These are phyloP conservation scores for Mycena sanguinolenta DNA, from an alignment of 768 basidiomycete genomes.

Conservation along the genomic window DNA sequence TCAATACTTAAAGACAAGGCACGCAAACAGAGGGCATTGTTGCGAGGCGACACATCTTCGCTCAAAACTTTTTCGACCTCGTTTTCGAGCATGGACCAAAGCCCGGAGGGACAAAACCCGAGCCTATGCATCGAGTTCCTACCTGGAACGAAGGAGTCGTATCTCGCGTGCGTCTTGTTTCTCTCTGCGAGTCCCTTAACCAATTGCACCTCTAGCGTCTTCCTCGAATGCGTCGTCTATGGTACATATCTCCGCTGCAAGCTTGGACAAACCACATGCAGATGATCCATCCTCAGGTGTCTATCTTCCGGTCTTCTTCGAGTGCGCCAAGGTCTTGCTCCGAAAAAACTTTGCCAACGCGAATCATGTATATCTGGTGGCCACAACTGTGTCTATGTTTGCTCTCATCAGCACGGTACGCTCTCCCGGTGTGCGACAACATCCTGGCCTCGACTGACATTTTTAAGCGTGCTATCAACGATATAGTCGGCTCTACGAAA, in stretches of 20 bases:
- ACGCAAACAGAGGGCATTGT: no score
- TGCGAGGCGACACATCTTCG: no score
- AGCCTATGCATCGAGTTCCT: no score
- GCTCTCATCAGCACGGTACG: not conserved
- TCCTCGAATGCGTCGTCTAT: not conserved
- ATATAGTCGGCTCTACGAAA: not conserved
- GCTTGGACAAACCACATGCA: not conserved
- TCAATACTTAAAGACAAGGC: no score
- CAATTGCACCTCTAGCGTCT: not conserved
- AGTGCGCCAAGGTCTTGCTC: not conserved
- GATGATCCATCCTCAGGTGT: not conserved
- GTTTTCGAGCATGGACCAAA: no score
- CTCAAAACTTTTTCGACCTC: no score
- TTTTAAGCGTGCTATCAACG: not conserved
- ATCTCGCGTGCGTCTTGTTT: not conserved
- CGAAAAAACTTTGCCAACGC: not conserved
- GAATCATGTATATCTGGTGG: conserved; percentile 1
- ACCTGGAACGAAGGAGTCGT: no score
- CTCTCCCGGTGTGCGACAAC: not conserved
- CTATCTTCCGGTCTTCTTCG: not conserved
- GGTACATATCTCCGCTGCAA: not conserved
- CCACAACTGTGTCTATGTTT: not conserved
- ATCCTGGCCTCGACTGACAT: not conserved
- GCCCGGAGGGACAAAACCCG: no score
- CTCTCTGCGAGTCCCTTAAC: not conserved